Evolutionary conservation across 2,329 filamentous ascomycete species (phyloP), one percentile per base, ranked within the genome.

Genomic region (Phyllosticta citribraziliensis): DNA sequence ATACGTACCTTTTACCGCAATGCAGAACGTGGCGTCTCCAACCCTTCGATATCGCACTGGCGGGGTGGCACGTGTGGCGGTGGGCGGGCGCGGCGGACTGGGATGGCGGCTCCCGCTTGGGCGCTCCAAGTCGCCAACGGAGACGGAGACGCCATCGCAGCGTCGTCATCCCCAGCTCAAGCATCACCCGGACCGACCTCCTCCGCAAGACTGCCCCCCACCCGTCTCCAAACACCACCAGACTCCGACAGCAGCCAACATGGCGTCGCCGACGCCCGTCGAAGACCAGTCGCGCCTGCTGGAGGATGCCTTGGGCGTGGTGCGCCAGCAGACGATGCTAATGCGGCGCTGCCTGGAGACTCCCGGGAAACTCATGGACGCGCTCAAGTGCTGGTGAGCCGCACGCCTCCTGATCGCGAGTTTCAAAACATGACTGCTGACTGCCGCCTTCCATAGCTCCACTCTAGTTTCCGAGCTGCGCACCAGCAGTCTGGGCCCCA

Each of bases 281-380:
- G 78, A 80, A 75, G 78, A 80, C 69, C 78, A 87, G 84, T 91
- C 89, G 70, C 89, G 92, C 71, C 85, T 99, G 79, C 87, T 99
- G 69, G 94, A 99, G 79, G 94, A 99, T 87, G 94, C 95, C 71
- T 81, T 97, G 76, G 85, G 89, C 64, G 93, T 96, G 58, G 95
- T 99, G 77, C 90, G 93, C 78, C 93, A 97, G 79, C 95, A 99
- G 84, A 94, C 93, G 63, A 85, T 87, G 71, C 83, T 96, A 74
- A 99, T 99, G 94, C 91, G 93, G 79, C 93, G 95, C 80, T 97
- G 92, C 71, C 83, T 99, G 64, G 95, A 99, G 74, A 95, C 91
- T 10, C 92, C 94, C 6, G 93, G 94, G 66, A 99, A 99, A 83
- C 86, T 99, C 67, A 99, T 99, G 94, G 94, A 99, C 81, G 94